Conservation (phyloP, 805 yeast species). For the Yamadazyma olivae region DNA sequence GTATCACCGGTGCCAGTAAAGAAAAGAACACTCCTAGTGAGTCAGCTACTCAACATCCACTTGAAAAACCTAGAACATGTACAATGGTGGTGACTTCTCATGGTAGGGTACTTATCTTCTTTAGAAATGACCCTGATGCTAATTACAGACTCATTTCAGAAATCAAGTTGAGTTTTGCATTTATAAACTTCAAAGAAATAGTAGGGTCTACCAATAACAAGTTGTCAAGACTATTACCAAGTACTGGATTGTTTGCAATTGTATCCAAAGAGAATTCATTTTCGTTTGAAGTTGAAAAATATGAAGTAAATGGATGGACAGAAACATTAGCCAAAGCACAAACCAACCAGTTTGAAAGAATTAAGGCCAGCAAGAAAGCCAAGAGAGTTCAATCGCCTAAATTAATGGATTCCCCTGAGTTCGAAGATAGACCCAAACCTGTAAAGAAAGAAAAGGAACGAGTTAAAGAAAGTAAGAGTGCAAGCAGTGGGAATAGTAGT, state of each 20-base stretch:
- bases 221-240: constrained; percentile 28
- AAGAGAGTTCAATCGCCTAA: constrained; percentile 16
- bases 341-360: constrained; percentile 45
- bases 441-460: background rate
- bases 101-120: constrained; percentile 61
- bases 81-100: constrained; percentile 56
- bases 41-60: constrained; percentile 16
- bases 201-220: constrained; percentile 32
- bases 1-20: constrained; percentile 7
- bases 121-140: constrained; percentile 37
- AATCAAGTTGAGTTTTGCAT: constrained; percentile 50
- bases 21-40: constrained; percentile 8
- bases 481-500: background rate
- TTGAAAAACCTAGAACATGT: constrained; percentile 44
- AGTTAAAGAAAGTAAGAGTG: background rate
- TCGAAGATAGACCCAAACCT: constrained; percentile 3
- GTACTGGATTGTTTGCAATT: constrained; percentile 52
- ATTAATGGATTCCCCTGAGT: constrained; percentile 21
- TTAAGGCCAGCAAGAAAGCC: constrained; percentile 13
- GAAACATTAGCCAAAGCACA: constrained; percentile 49
- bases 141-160: constrained; percentile 51
- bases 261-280: constrained; percentile 54
- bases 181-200: constrained; percentile 58
- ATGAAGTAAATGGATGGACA: constrained; percentile 58
- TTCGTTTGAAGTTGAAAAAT: constrained; percentile 52